Percentiles rank a stretch among this genome's conserved stretches.
These are phyloP conservation scores for Clathrus columnatus DNA, from an alignment of 768 basidiomycete species.

Conservation along the genomic window DNA sequence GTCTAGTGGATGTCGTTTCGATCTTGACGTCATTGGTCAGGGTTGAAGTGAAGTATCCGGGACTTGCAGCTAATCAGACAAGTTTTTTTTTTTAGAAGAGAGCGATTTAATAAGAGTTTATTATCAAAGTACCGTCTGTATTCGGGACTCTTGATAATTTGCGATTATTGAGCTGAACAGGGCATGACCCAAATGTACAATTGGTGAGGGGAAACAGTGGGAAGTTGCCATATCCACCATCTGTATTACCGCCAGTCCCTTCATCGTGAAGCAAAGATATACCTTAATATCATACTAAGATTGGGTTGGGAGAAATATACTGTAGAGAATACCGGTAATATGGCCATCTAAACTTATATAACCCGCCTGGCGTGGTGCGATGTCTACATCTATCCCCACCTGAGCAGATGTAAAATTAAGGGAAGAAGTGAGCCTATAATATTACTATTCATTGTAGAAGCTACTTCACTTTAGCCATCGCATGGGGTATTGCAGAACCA, in stretches of 20 bases:
- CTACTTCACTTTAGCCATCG: constrained; percentile 44
- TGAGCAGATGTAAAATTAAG: constrained; percentile 10
- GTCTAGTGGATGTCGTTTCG: constrained; percentile 19
- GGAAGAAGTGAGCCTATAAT: not conserved
- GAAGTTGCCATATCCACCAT: constrained; percentile 44
- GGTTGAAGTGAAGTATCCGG: constrained; percentile 42
- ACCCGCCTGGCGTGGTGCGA: constrained; percentile 41
- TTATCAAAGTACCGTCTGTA: constrained; percentile 30
- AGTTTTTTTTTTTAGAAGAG: not conserved
- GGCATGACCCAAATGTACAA: constrained; percentile 35
- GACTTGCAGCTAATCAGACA: constrained; percentile 28
- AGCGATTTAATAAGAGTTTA: not conserved
- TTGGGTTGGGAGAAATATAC: not conserved
- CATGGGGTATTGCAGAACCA: constrained; percentile 42
- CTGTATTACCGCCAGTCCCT: constrained; percentile 43
- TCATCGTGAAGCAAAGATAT: constrained; percentile 48
- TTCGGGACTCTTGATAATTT: constrained; percentile 33
- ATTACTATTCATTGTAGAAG: not conserved
- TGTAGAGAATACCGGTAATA: constrained; percentile 13
- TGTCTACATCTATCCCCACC: constrained; percentile 45
- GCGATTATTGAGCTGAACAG: constrained; percentile 33
- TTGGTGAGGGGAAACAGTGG: constrained; percentile 38
- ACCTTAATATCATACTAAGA: constrained; percentile 31
- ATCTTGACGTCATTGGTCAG: constrained; percentile 36
- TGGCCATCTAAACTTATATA: constrained; percentile 37